Evolutionary conservation across 2,329 filamentous ascomycete genomes (phyloP), one percentile per base, ranked within the genome.

Genomic region (Arthroderma sp.): DNA sequence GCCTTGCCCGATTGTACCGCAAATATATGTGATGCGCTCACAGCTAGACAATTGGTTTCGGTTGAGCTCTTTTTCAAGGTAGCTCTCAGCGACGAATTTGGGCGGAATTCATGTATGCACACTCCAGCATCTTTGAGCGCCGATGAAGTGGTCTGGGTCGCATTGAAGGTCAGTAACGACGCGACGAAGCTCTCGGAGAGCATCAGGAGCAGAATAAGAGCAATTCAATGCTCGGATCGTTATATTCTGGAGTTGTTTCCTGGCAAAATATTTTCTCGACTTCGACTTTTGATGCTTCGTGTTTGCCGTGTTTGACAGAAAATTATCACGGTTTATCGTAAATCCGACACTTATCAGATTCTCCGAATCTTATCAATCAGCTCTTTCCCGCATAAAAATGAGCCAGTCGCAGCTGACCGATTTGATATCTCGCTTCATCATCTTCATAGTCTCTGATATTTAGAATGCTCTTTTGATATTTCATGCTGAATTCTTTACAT

Each of bases 1-100:
- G 87, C 86, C 64, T 94, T 96, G 52, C 88, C 87, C 41, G 83
- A 75, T 62, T 98, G 91, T 3, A 86, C 89, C 3, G 88, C 83
- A 61, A 94, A 98, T 39, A 96, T 73, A 61, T 98, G 91, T 15
- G 81, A 81, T 38, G 77, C 71, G 63, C 75, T 93, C 54, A 88
- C 74, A 29, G 86, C 88, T 45, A 98, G 69, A 54, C 85, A 82
- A 62, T 89, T 85, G 47, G 74, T 70, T 28, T 81, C 74, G n/a
- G 81, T 79, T 10, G 85, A 83, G 69, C 85, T 94, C 68, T 94
- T 96, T 73, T 95, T 96, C 73, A 91, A 88, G 40, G 81, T 75
- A 50, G 78, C 71, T 57, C 82, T 82, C 58, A 87, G 77, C n/a
- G 78, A 74, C 51, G 82, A 76, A 44, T 82, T 74, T 36, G 88